Percentiles rank a stretch among this genome's conserved stretches.
Conservation (phyloP, 805 yeast species). For the Teunomyces lycoperdinae region DNA sequence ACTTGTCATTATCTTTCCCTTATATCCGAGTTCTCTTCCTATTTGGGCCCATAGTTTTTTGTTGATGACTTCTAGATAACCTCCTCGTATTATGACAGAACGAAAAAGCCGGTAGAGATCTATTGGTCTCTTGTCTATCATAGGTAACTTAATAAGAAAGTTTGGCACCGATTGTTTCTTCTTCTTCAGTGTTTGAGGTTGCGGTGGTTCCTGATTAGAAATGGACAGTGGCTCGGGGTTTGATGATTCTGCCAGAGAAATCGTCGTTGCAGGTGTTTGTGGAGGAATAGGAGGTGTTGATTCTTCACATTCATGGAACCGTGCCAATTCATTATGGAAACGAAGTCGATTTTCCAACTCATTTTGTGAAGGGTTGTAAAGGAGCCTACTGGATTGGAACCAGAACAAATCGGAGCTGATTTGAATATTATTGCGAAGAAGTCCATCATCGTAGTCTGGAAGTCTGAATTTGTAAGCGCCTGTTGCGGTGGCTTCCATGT, state of each 20-base stretch:
- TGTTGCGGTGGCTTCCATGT: conserved; percentile 49
- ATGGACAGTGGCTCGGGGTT: too few relatives aligned
- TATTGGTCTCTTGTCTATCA: conserved; percentile 62
- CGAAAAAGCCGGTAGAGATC: conserved; percentile 60
- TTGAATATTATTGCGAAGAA: conserved; percentile 20
- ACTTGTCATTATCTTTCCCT: conserved; percentile 69
- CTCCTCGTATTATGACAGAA: conserved; percentile 64
- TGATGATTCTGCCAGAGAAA: not conserved
- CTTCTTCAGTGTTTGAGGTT: not conserved
- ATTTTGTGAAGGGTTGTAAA: conserved; percentile 41
- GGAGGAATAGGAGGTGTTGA: not conserved
- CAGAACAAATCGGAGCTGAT: conserved; percentile 47
- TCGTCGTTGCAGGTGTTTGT: not conserved
- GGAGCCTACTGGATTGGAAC: conserved; percentile 51
- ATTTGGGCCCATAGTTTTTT: conserved; percentile 79
- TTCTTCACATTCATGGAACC: conserved; percentile 30
- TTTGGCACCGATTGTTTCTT: conserved; percentile 11
- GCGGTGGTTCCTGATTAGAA: not conserved
- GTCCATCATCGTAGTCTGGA: conserved; percentile 35
- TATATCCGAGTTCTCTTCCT: conserved; percentile 76
- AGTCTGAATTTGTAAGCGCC: conserved; percentile 80
- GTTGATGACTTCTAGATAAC: conserved; percentile 58
- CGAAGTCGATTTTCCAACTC: conserved; percentile 43
- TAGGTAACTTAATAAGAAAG: conserved; percentile 51
- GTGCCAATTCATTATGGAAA: conserved; percentile 47